A percentile compares a stretch with the other conserved stretches of the same genome.
Conservation (phyloP, 371 early-diverging fungal genomes). For the Neoconidiobolus thromboides region DNA sequence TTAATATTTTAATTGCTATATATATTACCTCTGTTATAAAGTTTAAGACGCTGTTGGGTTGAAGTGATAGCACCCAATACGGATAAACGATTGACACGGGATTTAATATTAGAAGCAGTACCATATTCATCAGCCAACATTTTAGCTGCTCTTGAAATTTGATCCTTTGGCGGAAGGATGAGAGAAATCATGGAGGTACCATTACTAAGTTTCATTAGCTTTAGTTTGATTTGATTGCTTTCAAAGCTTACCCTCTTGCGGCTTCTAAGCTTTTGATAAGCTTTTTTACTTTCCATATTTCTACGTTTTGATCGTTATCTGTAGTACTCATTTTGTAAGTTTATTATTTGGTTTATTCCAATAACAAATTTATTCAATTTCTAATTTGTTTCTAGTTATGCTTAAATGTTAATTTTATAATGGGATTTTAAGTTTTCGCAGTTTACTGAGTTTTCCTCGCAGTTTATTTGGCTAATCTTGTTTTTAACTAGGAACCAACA, state of each 20-base stretch:
- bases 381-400: too few relatives aligned
- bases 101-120: slow-evolving; percentile 99
- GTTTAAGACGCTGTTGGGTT: slow-evolving; percentile 95
- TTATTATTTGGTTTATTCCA: too few relatives aligned
- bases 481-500: too few relatives aligned
- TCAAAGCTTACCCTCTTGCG: slow-evolving; percentile 66
- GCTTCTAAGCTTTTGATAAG: slow-evolving; percentile 89
- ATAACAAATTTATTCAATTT: too few relatives aligned
- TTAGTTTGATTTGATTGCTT: too few relatives aligned
- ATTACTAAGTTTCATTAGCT: slow-evolving; percentile 33
- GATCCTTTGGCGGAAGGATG: slow-evolving; percentile 91
- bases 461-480: too few relatives aligned
- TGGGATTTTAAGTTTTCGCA: too few relatives aligned
- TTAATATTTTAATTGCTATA: neutral
- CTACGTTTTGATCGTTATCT: slow-evolving; percentile 54
- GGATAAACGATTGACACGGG: slow-evolving; percentile 96
- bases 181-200: slow-evolving; percentile 99
- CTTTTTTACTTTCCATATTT: slow-evolving; percentile 96
- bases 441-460: too few relatives aligned
- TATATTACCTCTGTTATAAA: slow-evolving; percentile 52
- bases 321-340: too few relatives aligned
- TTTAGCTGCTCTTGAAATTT: slow-evolving; percentile 76
- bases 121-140: slow-evolving; percentile 99
- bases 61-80: slow-evolving; percentile 98
- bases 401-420: too few relatives aligned